Percentiles rank a stretch among this genome's conserved stretches.
phyloP scores from a whole-genome alignment of 1,139 yeast genomes.

The Tardiomyces digboiensis region DNA sequence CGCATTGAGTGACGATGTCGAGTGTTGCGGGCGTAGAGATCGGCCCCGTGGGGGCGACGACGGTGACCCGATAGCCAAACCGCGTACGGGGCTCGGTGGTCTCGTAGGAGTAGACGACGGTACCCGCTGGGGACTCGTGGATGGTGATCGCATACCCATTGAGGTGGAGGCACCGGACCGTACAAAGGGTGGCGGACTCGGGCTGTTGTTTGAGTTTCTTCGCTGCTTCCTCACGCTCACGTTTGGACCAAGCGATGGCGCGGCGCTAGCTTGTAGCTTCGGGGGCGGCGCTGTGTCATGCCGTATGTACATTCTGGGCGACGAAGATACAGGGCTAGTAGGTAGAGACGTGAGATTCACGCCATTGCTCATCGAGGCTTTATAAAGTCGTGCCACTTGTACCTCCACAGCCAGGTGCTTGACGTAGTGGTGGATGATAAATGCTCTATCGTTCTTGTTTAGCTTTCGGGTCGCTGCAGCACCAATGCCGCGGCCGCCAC shows the following conservation, averaged over 20 bases:
- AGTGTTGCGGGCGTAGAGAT: background rate
- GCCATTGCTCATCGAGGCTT: background rate
- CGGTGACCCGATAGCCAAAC: background rate
- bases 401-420: constrained; percentile 45
- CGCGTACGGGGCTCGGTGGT: background rate
- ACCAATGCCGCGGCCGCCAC: constrained; percentile 11
- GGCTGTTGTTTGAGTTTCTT: background rate
- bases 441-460: constrained; percentile 29
- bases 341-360: background rate
- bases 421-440: constrained; percentile 40
- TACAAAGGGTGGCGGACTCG: background rate
- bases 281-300: background rate
- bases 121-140: background rate
- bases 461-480: background rate
- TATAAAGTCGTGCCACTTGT: constrained; percentile 52
- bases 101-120: background rate
- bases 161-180: too few relatives aligned
- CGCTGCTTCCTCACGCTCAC: background rate
- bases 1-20: background rate
- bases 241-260: background rate
- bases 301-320: background rate
- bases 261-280: background rate
- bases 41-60: background rate
- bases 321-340: background rate
- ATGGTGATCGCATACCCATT: too few relatives aligned